Base-by-base conservation (phyloP, 352 stramenopile species). In the Phytopythium montanum region DNA sequence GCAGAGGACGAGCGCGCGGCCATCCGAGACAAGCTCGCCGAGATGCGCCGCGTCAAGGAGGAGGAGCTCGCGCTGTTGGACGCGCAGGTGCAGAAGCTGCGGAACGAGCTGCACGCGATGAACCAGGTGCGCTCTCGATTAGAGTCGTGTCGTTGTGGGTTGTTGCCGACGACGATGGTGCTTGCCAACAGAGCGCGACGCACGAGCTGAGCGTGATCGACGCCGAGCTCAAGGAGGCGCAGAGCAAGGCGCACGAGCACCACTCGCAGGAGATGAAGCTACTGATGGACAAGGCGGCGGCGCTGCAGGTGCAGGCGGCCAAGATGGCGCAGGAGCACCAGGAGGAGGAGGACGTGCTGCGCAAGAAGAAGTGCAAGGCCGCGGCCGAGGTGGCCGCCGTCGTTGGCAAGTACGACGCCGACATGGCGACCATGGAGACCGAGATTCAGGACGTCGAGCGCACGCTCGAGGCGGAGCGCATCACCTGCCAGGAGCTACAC, bases 281-380 rank as follows among this genome's bases (percentile, higher is more conserved):
- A 63, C 61, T 92, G 50, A 39, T 80, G 13, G 79, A 91, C 49
- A 79, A 81, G 62, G 72, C 81, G 10, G 65, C 69, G 14, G 66
- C 70, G 38, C 68, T 94, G 41, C 68, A 90, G 53, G 55, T 76
- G n/a, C 68, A 75, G 50, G 69, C 84, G 21, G 68, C 56, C 41
- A 90, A 90, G 55, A 81, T 92, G 76, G 80, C 74, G n/a, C 72
- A 79, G 56, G 85, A 95, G 45, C 85, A 95, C 62, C 85, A 89
- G 53, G 81, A 96, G 61, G 75, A 85, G 55, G 88, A 96, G 46
- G 85, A 92, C 23, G 39, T 61, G 21, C 69, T 95, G 31, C 81
- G 81, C 38, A 95, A 95, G 60, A 83, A 80, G 62, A 94, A 95
- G 58, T 86, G 72, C 68, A 94, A 94, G 52, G 81, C 80, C 41